phyloP scores from a whole-genome alignment of 2,329 filamentous ascomycete genomes.

The Zasmidium angulare region DNA sequence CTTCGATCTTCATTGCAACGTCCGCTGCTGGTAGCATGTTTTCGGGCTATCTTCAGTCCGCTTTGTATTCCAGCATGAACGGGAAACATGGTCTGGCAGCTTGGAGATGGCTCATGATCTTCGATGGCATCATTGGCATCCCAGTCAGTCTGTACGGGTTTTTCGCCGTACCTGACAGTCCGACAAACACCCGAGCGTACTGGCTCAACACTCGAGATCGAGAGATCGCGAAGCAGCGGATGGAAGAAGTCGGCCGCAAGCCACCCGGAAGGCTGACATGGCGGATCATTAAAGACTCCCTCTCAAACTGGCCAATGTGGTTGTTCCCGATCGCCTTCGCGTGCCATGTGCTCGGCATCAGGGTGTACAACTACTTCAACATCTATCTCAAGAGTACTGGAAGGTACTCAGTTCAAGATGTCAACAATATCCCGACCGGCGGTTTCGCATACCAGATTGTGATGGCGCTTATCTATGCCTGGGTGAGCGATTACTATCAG shows the following conservation, averaged over 20 bases:
- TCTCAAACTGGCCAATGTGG: conserved; percentile 17
- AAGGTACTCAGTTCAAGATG: conserved; percentile 6
- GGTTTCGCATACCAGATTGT: conserved; percentile 7
- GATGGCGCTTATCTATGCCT: conserved; percentile 15
- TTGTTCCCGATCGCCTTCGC: conserved; percentile 15
- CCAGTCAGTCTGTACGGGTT: conserved; percentile 19
- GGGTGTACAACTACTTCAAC: conserved; percentile 9
- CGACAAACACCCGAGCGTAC: conserved; percentile 16
- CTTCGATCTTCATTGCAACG: conserved; percentile 16
- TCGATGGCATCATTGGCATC: conserved; percentile 20
- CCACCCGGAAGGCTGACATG: conserved; percentile 14
- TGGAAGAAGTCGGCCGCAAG: conserved; percentile 12
- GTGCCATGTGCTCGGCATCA: conserved; percentile 8
- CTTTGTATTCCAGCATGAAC: conserved; percentile 19
- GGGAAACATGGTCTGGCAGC: conserved; percentile 15
- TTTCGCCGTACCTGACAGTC: conserved; percentile 16
- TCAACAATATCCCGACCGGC: conserved; percentile 12
- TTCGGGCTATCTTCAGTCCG: conserved; percentile 19
- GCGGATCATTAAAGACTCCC: conserved; percentile 11
- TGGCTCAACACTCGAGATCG: conserved; percentile 13
- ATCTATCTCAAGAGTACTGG: conserved; percentile 11
- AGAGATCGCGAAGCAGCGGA: conserved; percentile 15
- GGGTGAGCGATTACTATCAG: conserved; percentile 21
- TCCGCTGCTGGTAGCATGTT: conserved; percentile 20
- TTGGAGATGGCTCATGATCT: conserved; percentile 20